Evolutionary conservation across 2,329 filamentous ascomycete species (phyloP), one percentile per base, ranked within the genome.

Genomic region (Penicillium sp.): DNA sequence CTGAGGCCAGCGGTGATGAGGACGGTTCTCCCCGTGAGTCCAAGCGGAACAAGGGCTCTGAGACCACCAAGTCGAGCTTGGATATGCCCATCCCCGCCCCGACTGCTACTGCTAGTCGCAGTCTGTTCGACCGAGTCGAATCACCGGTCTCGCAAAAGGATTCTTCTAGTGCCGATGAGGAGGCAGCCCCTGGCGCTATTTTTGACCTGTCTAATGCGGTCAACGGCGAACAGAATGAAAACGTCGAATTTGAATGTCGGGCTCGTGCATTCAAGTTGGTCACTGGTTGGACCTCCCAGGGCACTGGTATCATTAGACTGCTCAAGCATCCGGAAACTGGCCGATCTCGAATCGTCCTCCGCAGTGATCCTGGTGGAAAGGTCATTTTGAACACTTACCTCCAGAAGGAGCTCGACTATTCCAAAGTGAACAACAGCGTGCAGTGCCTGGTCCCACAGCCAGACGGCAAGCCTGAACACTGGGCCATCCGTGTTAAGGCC

Each of bases 301-400:
- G 88, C 39, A 74, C 88, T 6, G 89, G 89, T 0, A 79, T 81
- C 9, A 72, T 91, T 45, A 84, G 87, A 33, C 66, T 95, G 12
- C 75, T 95, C 53, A 86, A 86, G 69, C 80, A 92, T 72, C 87
- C 88, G 66, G 77, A 78, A 13, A 88, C 83, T 0, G 81, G 80
- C 18, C 77, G 79, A 25, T 79, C 84, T 3, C 82, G 89, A 35
- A 73, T 93, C 40, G 72, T 95, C 18, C 72, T 91, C 54, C 82
- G 89, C 43, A 81, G 82, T n/a, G 86, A 90, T 56, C 87, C 88
- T 0, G 80, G 83, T 54, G 89, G 89, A 13, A 81, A 86, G 33
- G 75, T 92, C 41, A 79, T 86, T 3, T 73, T 95, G 61, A 95
- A 95, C 71, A 81, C 84, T 58, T 69, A 76, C 18, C 68, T 91